A percentile compares a stretch with the other conserved stretches of the same genome.
Evolutionary conservation across 1,139 yeast species (phyloP).

Genomic region (Pneumocystis carinii): DNA sequence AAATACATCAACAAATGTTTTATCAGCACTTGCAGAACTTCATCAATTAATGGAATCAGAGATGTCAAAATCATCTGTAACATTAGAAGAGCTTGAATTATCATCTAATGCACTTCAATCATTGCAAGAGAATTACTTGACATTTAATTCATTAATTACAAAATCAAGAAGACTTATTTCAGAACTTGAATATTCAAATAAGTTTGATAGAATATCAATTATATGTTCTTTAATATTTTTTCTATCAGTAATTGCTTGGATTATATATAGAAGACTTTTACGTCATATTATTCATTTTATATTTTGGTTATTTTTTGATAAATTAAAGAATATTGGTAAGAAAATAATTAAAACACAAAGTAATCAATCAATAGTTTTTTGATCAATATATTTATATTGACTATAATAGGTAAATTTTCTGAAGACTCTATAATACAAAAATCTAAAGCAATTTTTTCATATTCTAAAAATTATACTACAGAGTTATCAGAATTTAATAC

Average conservation of each 20-base stretch:
- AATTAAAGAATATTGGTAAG: neutral
- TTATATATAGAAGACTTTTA: neutral
- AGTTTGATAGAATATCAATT: slow-evolving; percentile 43
- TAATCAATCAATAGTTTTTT: neutral
- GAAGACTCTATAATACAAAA: neutral
- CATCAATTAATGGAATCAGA: slow-evolving; percentile 17
- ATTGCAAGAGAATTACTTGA: slow-evolving; percentile 37
- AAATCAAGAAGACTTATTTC: slow-evolving; percentile 44
- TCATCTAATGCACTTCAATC: slow-evolving; percentile 39
- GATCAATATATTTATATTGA: neutral
- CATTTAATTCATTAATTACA: slow-evolving; percentile 39
- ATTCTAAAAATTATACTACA: neutral
- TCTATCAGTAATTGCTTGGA: neutral
- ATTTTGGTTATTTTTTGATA: neutral
- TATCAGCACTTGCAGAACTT: slow-evolving; percentile 7
- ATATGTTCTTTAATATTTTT: slow-evolving; percentile 40
- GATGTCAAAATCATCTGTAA: slow-evolving; percentile 41
- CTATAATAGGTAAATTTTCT: neutral
- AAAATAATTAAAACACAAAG: neutral
- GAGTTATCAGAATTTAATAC: neutral
- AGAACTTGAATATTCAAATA: slow-evolving; percentile 52
- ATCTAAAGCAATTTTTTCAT: neutral
- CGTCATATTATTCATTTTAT: neutral
- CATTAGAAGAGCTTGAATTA: slow-evolving; percentile 44
- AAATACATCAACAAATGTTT: slow-evolving; percentile 8